Percentiles rank a stretch among this genome's conserved stretches.
Conservation (phyloP, 2,329 filamentous ascomycete species). For the Venturia nashicola region DNA sequence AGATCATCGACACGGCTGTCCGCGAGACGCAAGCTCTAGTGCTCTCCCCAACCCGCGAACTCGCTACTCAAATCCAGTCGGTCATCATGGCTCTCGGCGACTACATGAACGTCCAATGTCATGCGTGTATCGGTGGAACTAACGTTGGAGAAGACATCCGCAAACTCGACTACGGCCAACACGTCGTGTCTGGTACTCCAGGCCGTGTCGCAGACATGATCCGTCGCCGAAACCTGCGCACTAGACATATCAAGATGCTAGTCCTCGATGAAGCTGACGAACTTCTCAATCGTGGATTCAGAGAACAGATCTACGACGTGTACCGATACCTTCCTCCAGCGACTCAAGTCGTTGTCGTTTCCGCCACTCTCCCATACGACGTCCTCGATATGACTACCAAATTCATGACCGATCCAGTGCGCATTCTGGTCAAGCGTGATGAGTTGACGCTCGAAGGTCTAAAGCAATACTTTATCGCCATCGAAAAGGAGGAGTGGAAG, state of each 20-base stretch:
- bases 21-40: slow-evolving; percentile 91
- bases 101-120: slow-evolving; percentile 99
- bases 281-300: slow-evolving; percentile 83
- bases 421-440: slow-evolving; percentile 96
- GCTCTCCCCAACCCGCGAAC: slow-evolving; percentile 87
- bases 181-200: slow-evolving; percentile 96
- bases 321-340: slow-evolving; percentile 94
- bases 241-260: slow-evolving; percentile 66
- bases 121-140: slow-evolving; percentile 95
- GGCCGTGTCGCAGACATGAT: slow-evolving; percentile 87
- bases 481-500: slow-evolving; percentile 99
- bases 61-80: slow-evolving; percentile 96
- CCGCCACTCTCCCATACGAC: slow-evolving; percentile 91
- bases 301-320: slow-evolving; percentile 98
- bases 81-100: slow-evolving; percentile 99
- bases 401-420: slow-evolving; percentile 97
- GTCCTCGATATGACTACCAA: slow-evolving; percentile 99
- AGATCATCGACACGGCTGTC: slow-evolving; percentile 87
- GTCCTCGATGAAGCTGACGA: slow-evolving; percentile 68
- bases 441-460: slow-evolving; percentile 94
- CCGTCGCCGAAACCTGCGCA: slow-evolving; percentile 58
- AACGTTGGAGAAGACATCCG: slow-evolving; percentile 97
- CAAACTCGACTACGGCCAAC: slow-evolving; percentile 94
- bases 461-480: slow-evolving; percentile 98
- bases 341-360: slow-evolving; percentile 97